Percentiles rank a stretch among this genome's conserved stretches.
Conservation (phyloP, 2,329 filamentous ascomycete species). For the Geosmithia morbida region DNA sequence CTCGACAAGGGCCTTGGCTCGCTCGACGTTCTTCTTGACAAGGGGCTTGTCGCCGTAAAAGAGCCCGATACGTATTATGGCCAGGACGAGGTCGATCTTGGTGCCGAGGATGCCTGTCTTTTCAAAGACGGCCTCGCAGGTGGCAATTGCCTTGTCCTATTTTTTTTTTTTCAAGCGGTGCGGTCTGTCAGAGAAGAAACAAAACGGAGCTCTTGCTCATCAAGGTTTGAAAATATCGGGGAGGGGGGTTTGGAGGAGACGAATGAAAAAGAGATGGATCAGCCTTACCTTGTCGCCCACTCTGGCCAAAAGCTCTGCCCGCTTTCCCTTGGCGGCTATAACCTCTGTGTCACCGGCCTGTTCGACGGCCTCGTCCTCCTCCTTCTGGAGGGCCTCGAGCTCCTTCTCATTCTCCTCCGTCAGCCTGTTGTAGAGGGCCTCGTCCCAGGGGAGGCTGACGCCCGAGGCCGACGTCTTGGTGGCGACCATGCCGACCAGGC, state of each 20-base stretch:
- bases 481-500: constrained; percentile 62
- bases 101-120: constrained; percentile 95
- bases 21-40: constrained; percentile 87
- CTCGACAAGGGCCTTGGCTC: constrained; percentile 80
- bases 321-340: constrained; percentile 80
- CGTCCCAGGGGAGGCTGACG: constrained; percentile 77
- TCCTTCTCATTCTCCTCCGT: constrained; percentile 67
- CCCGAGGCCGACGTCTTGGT: constrained; percentile 49
- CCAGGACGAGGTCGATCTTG: constrained; percentile 93
- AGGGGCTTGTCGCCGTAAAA: constrained; percentile 91
- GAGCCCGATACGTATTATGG: constrained; percentile 86
- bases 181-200: too few relatives aligned
- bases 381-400: constrained; percentile 63
- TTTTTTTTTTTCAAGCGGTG: background rate
- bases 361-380: constrained; percentile 88
- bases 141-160: constrained; percentile 84
- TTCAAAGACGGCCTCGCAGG: constrained; percentile 86
- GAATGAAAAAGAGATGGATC: background rate
- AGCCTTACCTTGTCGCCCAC: constrained; percentile 81
- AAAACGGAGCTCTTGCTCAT: too few relatives aligned
- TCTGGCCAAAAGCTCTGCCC: constrained; percentile 89
- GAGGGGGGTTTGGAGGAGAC: background rate
- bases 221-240: too few relatives aligned
- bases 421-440: constrained; percentile 66
- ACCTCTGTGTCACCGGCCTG: constrained; percentile 95